These are phyloP conservation scores for Ophiocordyceps sinensis DNA, from an alignment of 2,329 filamentous ascomycete species.

Conservation along the genomic window DNA sequence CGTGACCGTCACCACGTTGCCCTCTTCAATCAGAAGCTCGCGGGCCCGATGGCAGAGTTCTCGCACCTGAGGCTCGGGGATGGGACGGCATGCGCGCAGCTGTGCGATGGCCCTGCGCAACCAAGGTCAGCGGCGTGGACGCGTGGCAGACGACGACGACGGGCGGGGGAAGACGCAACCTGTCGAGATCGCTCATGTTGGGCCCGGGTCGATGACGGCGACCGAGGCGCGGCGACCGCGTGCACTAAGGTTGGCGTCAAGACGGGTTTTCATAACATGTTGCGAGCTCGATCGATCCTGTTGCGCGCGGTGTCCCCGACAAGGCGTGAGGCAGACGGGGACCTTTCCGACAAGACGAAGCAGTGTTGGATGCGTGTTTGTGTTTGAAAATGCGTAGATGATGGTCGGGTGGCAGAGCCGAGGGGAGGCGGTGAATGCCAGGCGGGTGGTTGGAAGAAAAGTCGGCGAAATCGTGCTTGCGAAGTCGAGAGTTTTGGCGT, in stretches of 20 bases:
- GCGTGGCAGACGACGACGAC: not conserved
- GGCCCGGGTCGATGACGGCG: constrained; percentile 4
- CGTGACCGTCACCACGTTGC: constrained; percentile 89
- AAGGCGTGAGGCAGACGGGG: too few relatives aligned
- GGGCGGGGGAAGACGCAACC: constrained; percentile 46
- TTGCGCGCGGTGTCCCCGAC: too few relatives aligned
- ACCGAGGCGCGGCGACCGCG: constrained; percentile 9
- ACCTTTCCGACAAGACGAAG: too few relatives aligned
- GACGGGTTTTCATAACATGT: constrained; percentile 11
- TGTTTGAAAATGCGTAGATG: too few relatives aligned
- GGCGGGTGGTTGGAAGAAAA: too few relatives aligned
- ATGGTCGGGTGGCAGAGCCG: too few relatives aligned
- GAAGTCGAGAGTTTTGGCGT: too few relatives aligned
- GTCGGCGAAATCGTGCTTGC: too few relatives aligned
- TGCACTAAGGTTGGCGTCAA: constrained; percentile 4
- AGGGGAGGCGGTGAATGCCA: too few relatives aligned
- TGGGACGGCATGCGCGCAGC: constrained; percentile 87
- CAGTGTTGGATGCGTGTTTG: too few relatives aligned
- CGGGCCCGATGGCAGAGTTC: constrained; percentile 96
- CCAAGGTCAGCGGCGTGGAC: constrained; percentile 2
- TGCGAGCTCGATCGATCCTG: constrained; percentile 3
- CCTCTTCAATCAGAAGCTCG: constrained; percentile 92
- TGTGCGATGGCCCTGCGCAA: constrained; percentile 72
- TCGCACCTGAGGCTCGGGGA: constrained; percentile 87
- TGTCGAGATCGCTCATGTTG: constrained; percentile 85